phyloP scores from a whole-genome alignment of 2,329 filamentous ascomycete species.

The Penicillium janthinellum region DNA sequence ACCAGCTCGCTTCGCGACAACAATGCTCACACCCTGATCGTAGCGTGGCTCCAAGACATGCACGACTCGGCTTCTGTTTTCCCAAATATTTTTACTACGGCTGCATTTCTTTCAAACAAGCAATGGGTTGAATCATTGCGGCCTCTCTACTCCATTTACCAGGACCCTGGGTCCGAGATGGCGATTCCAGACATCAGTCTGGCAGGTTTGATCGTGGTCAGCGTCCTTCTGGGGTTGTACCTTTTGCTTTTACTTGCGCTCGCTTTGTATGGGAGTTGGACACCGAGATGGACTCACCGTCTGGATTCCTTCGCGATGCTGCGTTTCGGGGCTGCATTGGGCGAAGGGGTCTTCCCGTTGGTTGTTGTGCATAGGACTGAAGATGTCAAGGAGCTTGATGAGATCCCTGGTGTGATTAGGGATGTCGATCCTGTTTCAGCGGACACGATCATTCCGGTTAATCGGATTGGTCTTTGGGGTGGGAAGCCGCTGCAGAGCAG shows the following conservation, averaged over 20 bases:
- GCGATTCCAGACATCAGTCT: constrained; percentile 9
- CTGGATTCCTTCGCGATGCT: constrained; percentile 26
- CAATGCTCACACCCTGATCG: background rate
- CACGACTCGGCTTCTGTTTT: background rate
- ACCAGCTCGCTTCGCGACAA: background rate
- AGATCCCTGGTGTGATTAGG: constrained; percentile 17
- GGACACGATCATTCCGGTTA: background rate
- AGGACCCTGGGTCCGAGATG: constrained; percentile 9
- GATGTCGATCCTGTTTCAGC: constrained; percentile 1
- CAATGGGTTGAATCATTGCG: background rate
- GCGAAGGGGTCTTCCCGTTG: constrained; percentile 15
- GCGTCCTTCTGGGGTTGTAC: constrained; percentile 11
- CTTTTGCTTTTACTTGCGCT: constrained; percentile 16
- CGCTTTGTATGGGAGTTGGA: constrained; percentile 14
- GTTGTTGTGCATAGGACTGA: constrained; percentile 2
- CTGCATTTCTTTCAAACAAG: background rate
- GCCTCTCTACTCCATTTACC: background rate
- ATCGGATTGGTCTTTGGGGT: constrained; percentile 8
- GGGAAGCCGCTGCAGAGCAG: background rate
- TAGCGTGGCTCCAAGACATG: background rate
- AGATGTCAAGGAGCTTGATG: constrained; percentile 13
- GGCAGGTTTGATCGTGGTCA: constrained; percentile 17
- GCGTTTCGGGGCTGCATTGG: constrained; percentile 19
- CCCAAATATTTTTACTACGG: background rate
- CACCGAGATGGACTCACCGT: constrained; percentile 19